Base-by-base conservation (phyloP, 179 eudicot genomes). In the Beta corolliflora region DNA sequence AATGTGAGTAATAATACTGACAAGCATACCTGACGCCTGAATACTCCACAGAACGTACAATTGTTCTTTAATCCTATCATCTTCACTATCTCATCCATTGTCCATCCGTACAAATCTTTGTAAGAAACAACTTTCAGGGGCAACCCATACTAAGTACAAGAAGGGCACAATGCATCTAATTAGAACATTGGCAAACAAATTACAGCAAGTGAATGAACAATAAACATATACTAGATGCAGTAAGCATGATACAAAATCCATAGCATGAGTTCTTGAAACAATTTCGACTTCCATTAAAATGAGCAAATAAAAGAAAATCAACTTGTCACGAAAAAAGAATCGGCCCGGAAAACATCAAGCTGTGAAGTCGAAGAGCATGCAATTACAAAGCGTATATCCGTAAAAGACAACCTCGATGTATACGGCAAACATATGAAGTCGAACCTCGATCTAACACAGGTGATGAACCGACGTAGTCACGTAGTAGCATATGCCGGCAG, bases 31-130 rank as follows among this genome's bases (percentile, higher is more conserved):
- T 96, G 99, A 83, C 99, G 99, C 41, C 99, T 91, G 59, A 96
- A 96, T 84, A 96, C 99, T 80, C 99, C 99, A 82, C 99, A 96
- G 82, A 96, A 96, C 10, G 99, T 96, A 84, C 99, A 96, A 80
- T 96, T 95, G 86, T 95, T 96, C 89, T 96, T 96, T 64, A 96
- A 85, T 56, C 99, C 99, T 73, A 96, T 96, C 84, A 91, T 86
- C 89, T 96, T 96, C 87, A 96, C 99, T 78, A 96, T 96, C 77
- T 94, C 99, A 77, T 96, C 99, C 99, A 96, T 96, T 21, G 99
- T 96, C 99, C 99, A 96, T 75, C 99, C 99, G 79, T 96, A 96
- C 80, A 96, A 84, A 54, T 96, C 98, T 86, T 96, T 96, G 85
- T 96, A 96, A 11, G 99, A 96, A 44, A 96, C 99, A 70, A 96